Conservation (phyloP, 2,329 filamentous ascomycete species). For the Stagonosporopsis tanaceti region DNA sequence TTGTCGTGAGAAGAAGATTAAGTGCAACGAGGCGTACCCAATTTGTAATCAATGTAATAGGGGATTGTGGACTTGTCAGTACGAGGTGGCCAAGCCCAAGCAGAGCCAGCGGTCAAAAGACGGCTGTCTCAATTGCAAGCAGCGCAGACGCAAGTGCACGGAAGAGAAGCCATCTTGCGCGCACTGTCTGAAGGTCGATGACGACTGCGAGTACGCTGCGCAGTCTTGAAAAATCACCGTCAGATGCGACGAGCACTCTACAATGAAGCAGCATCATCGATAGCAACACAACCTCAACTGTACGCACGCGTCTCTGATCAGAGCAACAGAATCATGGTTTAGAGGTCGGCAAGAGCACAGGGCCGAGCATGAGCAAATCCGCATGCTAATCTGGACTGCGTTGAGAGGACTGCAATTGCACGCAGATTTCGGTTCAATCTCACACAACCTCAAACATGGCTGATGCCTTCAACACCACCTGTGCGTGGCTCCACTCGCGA, state of each 20-base stretch:
- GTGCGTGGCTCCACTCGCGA: not conserved
- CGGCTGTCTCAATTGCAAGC: slow-evolving; percentile 41
- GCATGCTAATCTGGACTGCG: not conserved
- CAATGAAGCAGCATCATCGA: not conserved
- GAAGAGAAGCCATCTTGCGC: slow-evolving; percentile 43
- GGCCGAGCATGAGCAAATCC: not conserved
- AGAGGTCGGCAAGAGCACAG: not conserved
- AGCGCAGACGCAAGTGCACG: slow-evolving; percentile 41
- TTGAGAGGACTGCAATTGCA: not conserved
- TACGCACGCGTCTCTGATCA: too few relatives aligned
- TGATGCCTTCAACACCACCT: not conserved
- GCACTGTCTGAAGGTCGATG: slow-evolving; percentile 39
- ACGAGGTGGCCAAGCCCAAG: slow-evolving; percentile 23
- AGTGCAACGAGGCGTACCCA: slow-evolving; percentile 41
- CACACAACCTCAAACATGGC: not conserved
- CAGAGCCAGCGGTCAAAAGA: slow-evolving; percentile 37
- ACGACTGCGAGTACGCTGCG: slow-evolving; percentile 39
- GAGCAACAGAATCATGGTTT: not conserved
- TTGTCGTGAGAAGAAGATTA: slow-evolving; percentile 41
- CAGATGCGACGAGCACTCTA: not conserved
- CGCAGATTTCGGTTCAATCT: not conserved
- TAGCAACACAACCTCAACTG: not conserved
- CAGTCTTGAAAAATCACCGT: slow-evolving; percentile 17
- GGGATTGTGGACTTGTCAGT: slow-evolving; percentile 43
- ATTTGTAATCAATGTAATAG: slow-evolving; percentile 42